phyloP scores from a whole-genome alignment of 768 basidiomycete species.

The Cyclocybe aegerita region DNA sequence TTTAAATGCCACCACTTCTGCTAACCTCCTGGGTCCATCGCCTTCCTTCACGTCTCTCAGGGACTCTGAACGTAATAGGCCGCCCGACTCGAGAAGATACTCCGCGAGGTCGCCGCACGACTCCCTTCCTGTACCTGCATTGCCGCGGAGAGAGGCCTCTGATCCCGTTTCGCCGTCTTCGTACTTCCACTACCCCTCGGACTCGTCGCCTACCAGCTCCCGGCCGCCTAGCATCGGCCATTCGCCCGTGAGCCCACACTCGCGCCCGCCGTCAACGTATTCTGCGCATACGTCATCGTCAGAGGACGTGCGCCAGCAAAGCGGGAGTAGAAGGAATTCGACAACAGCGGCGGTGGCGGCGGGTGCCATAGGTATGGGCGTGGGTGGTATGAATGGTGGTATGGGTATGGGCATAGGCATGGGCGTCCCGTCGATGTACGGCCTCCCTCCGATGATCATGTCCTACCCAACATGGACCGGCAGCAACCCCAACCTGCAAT shows the following conservation, averaged over 20 bases:
- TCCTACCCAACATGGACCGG: slow-evolving; percentile 37
- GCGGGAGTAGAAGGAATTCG: slow-evolving; percentile 42
- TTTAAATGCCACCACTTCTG: slow-evolving; percentile 25
- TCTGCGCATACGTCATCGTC: slow-evolving; percentile 55
- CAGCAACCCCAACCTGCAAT: slow-evolving; percentile 34
- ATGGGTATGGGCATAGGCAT: slow-evolving; percentile 21
- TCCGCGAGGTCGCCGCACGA: slow-evolving; percentile 37
- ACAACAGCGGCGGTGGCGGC: slow-evolving; percentile 20
- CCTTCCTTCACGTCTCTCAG: slow-evolving; percentile 38
- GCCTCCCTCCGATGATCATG: slow-evolving; percentile 24
- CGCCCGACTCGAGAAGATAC: slow-evolving; percentile 34
- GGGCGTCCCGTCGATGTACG: background rate
- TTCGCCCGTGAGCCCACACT: slow-evolving; percentile 31
- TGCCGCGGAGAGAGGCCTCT: slow-evolving; percentile 45
- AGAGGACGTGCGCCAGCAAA: slow-evolving; percentile 48
- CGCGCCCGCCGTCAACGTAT: slow-evolving; percentile 57
- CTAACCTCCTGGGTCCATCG: slow-evolving; percentile 28
- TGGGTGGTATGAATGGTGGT: slow-evolving; percentile 21
- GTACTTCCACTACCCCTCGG: slow-evolving; percentile 27
- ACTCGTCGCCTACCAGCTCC: slow-evolving; percentile 55
- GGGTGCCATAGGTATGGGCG: background rate
- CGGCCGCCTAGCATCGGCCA: slow-evolving; percentile 43
- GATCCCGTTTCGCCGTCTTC: slow-evolving; percentile 33
- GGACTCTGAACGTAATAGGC: slow-evolving; percentile 42
- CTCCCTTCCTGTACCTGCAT: slow-evolving; percentile 25